Evolutionary conservation across 495 filamentous ascomycete species (phyloP).

Genomic region (Neurospora sublineolata): DNA sequence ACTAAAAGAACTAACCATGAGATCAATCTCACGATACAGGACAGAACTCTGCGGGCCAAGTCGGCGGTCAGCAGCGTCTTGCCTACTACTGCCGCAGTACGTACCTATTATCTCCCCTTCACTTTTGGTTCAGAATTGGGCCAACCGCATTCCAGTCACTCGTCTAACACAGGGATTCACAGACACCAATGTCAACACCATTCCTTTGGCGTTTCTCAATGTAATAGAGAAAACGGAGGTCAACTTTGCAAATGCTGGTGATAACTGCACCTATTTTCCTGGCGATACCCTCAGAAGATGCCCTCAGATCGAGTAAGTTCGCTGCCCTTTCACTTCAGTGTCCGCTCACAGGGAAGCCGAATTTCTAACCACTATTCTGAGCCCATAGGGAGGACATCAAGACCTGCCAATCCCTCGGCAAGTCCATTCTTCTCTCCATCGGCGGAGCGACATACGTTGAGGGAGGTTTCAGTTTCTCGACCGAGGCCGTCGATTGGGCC

Average conservation of each 20-base stretch:
- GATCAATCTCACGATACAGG: slow-evolving; percentile 26
- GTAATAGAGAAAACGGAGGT: slow-evolving; percentile 35
- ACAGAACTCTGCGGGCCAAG: slow-evolving; percentile 33
- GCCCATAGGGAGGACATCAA: slow-evolving; percentile 41
- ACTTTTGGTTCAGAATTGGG: background rate
- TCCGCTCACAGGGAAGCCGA: background rate
- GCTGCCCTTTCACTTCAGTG: background rate
- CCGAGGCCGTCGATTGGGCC: slow-evolving; percentile 45
- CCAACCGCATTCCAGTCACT: background rate
- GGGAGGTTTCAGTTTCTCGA: slow-evolving; percentile 44
- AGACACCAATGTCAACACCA: slow-evolving; percentile 31
- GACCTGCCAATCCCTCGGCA: slow-evolving; percentile 50
- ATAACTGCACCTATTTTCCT: slow-evolving; percentile 45
- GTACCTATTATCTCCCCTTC: slow-evolving; percentile 19
- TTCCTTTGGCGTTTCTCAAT: slow-evolving; percentile 51
- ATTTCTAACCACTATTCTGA: background rate
- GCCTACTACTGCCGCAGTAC: slow-evolving; percentile 44
- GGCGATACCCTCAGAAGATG: slow-evolving; percentile 41
- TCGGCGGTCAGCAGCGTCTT: slow-evolving; percentile 34
- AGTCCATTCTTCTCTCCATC: slow-evolving; percentile 57
- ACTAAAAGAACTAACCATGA: background rate
- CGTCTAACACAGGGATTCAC: background rate
- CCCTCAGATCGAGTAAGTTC: slow-evolving; percentile 47
- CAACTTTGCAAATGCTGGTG: slow-evolving; percentile 50
- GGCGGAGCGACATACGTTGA: slow-evolving; percentile 53